Evolutionary conservation across 441 rosid species (phyloP).

Genomic region (Bruguiera hainesii): DNA sequence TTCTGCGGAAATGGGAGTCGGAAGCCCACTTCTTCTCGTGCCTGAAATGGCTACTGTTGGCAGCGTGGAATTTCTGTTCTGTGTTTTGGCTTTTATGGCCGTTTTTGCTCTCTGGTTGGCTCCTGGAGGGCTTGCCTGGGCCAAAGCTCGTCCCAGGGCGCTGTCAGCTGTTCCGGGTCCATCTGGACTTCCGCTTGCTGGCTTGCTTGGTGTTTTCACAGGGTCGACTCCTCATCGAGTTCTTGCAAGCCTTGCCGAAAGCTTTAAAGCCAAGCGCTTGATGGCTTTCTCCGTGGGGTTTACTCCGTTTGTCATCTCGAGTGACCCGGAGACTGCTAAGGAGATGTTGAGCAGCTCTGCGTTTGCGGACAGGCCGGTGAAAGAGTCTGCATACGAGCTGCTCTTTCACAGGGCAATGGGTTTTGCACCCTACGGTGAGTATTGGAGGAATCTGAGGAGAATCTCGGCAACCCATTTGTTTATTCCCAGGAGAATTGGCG

Average conservation of each 20-base stretch:
- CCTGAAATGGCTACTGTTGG: background rate
- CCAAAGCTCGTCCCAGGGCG: conserved; percentile 31
- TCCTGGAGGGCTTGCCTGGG: conserved; percentile 86
- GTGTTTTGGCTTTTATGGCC: conserved; percentile 29
- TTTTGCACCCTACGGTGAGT: conserved; percentile 44
- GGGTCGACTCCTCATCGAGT: conserved; percentile 48
- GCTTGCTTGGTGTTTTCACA: conserved; percentile 43
- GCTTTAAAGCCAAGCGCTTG: conserved; percentile 39
- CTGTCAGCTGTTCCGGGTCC: conserved; percentile 58
- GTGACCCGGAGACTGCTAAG: conserved; percentile 59
- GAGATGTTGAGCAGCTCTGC: conserved; percentile 67
- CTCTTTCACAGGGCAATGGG: conserved; percentile 83
- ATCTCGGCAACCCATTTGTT: conserved; percentile 73
- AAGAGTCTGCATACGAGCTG: conserved; percentile 78
- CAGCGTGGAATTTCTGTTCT: conserved; percentile 32
- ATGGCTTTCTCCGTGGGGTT: conserved; percentile 76
- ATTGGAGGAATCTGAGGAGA: conserved; percentile 72
- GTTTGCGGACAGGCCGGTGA: conserved; percentile 70
- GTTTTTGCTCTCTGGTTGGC: conserved; percentile 36
- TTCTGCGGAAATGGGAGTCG: background rate
- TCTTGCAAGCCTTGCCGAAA: conserved; percentile 36
- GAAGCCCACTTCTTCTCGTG: background rate
- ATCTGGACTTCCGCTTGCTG: conserved; percentile 50
- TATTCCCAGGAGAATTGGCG: conserved; percentile 53
- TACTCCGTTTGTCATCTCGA: conserved; percentile 60